Conservation (phyloP, 2,329 filamentous ascomycete genomes). For the Colletotrichum spinosum region DNA sequence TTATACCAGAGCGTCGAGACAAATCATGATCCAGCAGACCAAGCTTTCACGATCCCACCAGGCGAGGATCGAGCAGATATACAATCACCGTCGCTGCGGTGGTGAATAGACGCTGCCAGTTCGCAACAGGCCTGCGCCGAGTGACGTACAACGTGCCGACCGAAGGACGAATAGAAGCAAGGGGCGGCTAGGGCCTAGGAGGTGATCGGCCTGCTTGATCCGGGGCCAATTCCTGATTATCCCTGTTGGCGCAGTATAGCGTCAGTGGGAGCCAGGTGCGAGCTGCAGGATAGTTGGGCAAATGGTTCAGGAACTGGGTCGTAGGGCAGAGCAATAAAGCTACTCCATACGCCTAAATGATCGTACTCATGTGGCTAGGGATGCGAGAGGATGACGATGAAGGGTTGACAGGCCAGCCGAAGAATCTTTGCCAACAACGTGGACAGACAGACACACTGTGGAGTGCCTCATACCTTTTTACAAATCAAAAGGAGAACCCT, state of each 20-base stretch:
- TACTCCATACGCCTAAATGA: constrained; percentile 17
- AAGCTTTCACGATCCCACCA: constrained; percentile 14
- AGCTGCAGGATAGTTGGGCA: constrained; percentile 30
- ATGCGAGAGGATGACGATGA: constrained; percentile 1
- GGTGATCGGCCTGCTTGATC: constrained; percentile 35
- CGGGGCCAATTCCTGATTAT: constrained; percentile 37
- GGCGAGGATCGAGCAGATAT: constrained; percentile 28
- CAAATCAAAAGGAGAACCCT: neutral
- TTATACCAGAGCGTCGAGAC: constrained; percentile 17
- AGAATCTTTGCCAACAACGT: neutral
- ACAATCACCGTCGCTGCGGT: constrained; percentile 13
- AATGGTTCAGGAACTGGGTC: constrained; percentile 28
- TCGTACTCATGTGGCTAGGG: constrained; percentile 6
- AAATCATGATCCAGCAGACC: constrained; percentile 22
- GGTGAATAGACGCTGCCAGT: constrained; percentile 29
- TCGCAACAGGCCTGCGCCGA: constrained; percentile 20
- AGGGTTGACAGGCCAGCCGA: neutral
- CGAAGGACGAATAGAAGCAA: constrained; percentile 24
- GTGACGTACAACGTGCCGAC: constrained; percentile 35
- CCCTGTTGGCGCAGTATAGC: constrained; percentile 33
- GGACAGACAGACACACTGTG: neutral
- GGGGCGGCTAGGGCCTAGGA: constrained; percentile 20
- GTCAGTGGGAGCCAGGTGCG: constrained; percentile 31
- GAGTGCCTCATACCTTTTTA: neutral
- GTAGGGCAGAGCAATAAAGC: constrained; percentile 27